A percentile compares a stretch with the other conserved stretches of the same genome.
Evolutionary conservation across 495 filamentous ascomycete genomes (phyloP).

Genomic region (Lentithecium fluviatile): DNA sequence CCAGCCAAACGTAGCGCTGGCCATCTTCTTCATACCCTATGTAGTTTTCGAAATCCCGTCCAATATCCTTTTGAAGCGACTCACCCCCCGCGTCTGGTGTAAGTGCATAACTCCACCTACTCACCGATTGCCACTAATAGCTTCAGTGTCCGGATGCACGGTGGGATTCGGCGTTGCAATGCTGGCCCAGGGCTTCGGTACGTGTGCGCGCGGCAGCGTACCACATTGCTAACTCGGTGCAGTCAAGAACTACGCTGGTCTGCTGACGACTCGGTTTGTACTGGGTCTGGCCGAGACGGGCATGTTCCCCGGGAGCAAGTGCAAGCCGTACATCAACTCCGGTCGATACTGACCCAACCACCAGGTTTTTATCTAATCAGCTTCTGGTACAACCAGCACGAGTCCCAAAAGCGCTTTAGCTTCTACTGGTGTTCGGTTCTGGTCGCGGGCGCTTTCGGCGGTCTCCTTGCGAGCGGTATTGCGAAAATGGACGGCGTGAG

Average conservation of each 20-base stretch:
- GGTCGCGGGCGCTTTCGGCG: constrained; percentile 40
- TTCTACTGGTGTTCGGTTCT: constrained; percentile 36
- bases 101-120: neutral
- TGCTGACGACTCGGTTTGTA: constrained; percentile 18
- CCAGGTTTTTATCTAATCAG: constrained; percentile 38
- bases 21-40: constrained; percentile 46
- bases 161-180: constrained; percentile 41
- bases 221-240: neutral
- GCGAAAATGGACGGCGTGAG: constrained; percentile 26
- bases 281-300: constrained; percentile 38
- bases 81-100: constrained; percentile 9
- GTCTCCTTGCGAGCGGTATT: constrained; percentile 40
- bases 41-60: constrained; percentile 31
- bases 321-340: neutral
- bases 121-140: neutral
- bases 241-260: constrained; percentile 25
- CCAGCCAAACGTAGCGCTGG: constrained; percentile 25
- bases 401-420: constrained; percentile 41
- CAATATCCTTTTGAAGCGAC: constrained; percentile 27
- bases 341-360: neutral
- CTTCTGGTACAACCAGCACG: constrained; percentile 38
- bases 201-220: neutral
- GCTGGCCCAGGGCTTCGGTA: constrained; percentile 37
- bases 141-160: constrained; percentile 27
- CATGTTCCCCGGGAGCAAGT: constrained; percentile 37